Conservation (phyloP, 169 alveolate species). For the Theileria annulata region DNA sequence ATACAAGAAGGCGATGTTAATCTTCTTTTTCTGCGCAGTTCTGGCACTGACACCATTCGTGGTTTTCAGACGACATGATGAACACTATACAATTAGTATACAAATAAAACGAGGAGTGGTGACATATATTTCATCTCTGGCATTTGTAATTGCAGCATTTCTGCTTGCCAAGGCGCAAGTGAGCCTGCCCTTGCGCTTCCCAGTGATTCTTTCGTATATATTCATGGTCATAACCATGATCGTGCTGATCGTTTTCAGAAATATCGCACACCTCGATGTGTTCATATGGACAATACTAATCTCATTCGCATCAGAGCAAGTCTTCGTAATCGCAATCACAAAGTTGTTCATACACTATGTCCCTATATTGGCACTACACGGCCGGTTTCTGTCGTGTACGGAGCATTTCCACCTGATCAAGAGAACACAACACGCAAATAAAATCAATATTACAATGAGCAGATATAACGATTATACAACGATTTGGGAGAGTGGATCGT, state of each 20-base stretch:
- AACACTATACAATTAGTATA: slow-evolving; percentile 32
- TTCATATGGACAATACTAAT: slow-evolving; percentile 57
- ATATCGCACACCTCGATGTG: slow-evolving; percentile 46
- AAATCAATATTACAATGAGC: slow-evolving; percentile 69
- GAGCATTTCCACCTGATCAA: slow-evolving; percentile 74
- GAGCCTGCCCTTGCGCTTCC: slow-evolving; percentile 71
- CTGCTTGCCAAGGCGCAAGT: slow-evolving; percentile 75
- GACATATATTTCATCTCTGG: slow-evolving; percentile 34
- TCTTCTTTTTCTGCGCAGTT: slow-evolving; percentile 72
- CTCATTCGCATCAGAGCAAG: slow-evolving; percentile 67
- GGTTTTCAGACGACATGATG: slow-evolving; percentile 11
- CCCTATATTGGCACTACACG: slow-evolving; percentile 75
- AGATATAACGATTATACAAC: slow-evolving; percentile 76
- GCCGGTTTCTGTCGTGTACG: slow-evolving; percentile 78
- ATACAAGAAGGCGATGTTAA: slow-evolving; percentile 69
- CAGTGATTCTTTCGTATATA: slow-evolving; percentile 70
- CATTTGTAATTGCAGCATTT: slow-evolving; percentile 53
- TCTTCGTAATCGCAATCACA: slow-evolving; percentile 61
- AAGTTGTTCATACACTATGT: slow-evolving; percentile 64
- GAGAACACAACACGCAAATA: slow-evolving; percentile 46
- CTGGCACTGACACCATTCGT: slow-evolving; percentile 65
- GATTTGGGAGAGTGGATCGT: slow-evolving; percentile 73
- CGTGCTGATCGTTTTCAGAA: slow-evolving; percentile 61
- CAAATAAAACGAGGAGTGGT: slow-evolving; percentile 40
- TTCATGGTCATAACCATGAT: slow-evolving; percentile 70